Evolutionary conservation across 2,329 filamentous ascomycete species (phyloP).

Genomic region (Beauveria medogensis): DNA sequence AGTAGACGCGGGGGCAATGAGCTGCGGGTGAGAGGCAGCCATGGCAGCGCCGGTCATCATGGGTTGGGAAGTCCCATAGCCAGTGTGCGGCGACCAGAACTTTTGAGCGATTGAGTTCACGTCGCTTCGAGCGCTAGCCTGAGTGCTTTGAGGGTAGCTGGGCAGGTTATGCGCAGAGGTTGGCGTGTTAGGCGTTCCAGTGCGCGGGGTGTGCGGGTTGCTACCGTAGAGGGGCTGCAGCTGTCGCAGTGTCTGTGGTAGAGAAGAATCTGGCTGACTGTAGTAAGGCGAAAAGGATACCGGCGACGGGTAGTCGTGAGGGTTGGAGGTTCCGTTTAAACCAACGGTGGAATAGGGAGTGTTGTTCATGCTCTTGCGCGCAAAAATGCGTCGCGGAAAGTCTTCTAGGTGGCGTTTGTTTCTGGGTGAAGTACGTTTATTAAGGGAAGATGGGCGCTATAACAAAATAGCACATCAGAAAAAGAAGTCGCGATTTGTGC

Average conservation of each 20-base stretch:
- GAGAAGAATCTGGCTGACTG: constrained; percentile 37
- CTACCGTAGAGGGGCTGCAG: constrained; percentile 46
- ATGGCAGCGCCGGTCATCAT: constrained; percentile 62
- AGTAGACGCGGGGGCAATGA: constrained; percentile 63
- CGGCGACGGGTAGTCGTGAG: constrained; percentile 42
- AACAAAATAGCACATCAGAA: not conserved
- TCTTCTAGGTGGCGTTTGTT: not conserved
- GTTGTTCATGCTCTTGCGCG: constrained; percentile 21
- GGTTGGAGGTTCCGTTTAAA: constrained; percentile 45
- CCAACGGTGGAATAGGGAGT: constrained; percentile 46
- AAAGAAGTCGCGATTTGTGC: not conserved
- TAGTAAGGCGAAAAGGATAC: constrained; percentile 45
- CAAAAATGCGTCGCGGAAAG: not conserved
- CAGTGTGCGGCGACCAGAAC: constrained; percentile 45
- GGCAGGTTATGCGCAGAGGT: constrained; percentile 45
- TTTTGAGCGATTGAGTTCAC: constrained; percentile 49
- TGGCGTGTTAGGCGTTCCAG: constrained; percentile 55
- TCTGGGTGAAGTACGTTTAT: not conserved
- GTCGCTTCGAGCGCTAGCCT: constrained; percentile 38
- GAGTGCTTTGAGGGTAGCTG: constrained; percentile 44
- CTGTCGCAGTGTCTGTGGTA: constrained; percentile 48
- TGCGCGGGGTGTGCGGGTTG: constrained; percentile 54
- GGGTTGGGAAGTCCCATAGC: constrained; percentile 46
- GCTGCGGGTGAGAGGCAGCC: constrained; percentile 54
- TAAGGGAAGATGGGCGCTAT: not conserved